phyloP scores from a whole-genome alignment of 2,329 filamentous ascomycete genomes.

The Colletotrichum cordylinicola region DNA sequence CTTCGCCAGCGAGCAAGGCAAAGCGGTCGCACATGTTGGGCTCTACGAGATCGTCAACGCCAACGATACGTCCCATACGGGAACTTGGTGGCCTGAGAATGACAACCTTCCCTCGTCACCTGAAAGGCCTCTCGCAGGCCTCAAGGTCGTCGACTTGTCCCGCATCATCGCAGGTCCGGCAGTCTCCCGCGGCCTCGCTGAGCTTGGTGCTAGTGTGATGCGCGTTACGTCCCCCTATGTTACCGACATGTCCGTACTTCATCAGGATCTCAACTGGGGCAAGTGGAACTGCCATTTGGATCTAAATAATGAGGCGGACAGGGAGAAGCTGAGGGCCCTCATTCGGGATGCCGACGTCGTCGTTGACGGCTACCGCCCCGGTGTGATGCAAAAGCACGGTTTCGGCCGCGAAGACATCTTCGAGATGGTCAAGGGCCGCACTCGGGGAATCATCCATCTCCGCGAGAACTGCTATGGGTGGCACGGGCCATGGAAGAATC shows the following conservation, averaged over 20 bases:
- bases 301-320: constrained; percentile 31
- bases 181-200: constrained; percentile 45
- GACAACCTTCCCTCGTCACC: constrained; percentile 30
- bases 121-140: constrained; percentile 47
- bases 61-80: constrained; percentile 27
- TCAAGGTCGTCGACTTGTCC: constrained; percentile 53
- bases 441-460: constrained; percentile 45
- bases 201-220: constrained; percentile 53
- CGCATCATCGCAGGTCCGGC: constrained; percentile 54
- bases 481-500: constrained; percentile 49
- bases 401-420: constrained; percentile 46
- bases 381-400: constrained; percentile 50
- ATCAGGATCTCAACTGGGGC: constrained; percentile 54
- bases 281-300: constrained; percentile 53
- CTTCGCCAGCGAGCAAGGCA: constrained; percentile 30
- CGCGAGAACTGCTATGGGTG: constrained; percentile 61
- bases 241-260: constrained; percentile 44
- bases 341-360: constrained; percentile 55
- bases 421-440: constrained; percentile 34
- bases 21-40: constrained; percentile 23
- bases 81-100: constrained; percentile 47
- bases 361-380: constrained; percentile 54
- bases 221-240: constrained; percentile 43
- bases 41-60: constrained; percentile 30
- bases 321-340: constrained; percentile 31